Evolutionary conservation across 2,329 filamentous ascomycete species (phyloP).

Genomic region (Alternaria tenuissima): DNA sequence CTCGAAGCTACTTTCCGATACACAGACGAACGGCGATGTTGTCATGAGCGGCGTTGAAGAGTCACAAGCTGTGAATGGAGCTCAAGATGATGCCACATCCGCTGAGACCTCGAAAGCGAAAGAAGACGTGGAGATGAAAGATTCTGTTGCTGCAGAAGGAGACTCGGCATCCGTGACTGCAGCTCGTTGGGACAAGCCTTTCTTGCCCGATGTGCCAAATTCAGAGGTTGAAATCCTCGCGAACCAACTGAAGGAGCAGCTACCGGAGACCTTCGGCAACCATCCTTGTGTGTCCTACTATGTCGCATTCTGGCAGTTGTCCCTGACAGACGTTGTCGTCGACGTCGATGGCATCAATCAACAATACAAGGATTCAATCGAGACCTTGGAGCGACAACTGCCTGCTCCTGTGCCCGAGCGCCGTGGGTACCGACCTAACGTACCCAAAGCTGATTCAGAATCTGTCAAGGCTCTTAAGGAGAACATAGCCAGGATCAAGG

Average conservation of each 20-base stretch:
- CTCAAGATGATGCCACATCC: slow-evolving; percentile 4
- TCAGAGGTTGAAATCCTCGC: slow-evolving; percentile 79
- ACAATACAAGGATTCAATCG: slow-evolving; percentile 80
- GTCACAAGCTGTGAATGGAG: slow-evolving; percentile 13
- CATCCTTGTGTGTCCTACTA: slow-evolving; percentile 83
- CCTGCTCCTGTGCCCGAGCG: slow-evolving; percentile 63
- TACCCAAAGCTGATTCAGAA: slow-evolving; percentile 62
- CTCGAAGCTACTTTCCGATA: slow-evolving; percentile 21
- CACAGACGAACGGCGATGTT: slow-evolving; percentile 61
- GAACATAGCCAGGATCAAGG: slow-evolving; percentile 67
- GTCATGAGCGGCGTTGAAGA: slow-evolving; percentile 38
- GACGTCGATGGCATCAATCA: slow-evolving; percentile 68
- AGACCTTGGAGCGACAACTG: slow-evolving; percentile 42
- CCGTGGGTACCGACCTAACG: slow-evolving; percentile 65
- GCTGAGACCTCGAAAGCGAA: slow-evolving; percentile 7
- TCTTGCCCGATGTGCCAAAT: slow-evolving; percentile 57
- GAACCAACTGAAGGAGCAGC: slow-evolving; percentile 68
- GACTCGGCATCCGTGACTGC: neutral
- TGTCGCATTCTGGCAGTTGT: slow-evolving; percentile 89
- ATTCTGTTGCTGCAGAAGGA: slow-evolving; percentile 23
- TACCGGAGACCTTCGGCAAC: slow-evolving; percentile 71
- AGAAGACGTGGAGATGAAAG: slow-evolving; percentile 54
- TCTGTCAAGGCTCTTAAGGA: slow-evolving; percentile 75
- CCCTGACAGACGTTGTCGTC: slow-evolving; percentile 76
- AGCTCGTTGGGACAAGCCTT: neutral